phyloP scores from a whole-genome alignment of 2,329 filamentous ascomycete genomes.

The Colletotrichum horii region DNA sequence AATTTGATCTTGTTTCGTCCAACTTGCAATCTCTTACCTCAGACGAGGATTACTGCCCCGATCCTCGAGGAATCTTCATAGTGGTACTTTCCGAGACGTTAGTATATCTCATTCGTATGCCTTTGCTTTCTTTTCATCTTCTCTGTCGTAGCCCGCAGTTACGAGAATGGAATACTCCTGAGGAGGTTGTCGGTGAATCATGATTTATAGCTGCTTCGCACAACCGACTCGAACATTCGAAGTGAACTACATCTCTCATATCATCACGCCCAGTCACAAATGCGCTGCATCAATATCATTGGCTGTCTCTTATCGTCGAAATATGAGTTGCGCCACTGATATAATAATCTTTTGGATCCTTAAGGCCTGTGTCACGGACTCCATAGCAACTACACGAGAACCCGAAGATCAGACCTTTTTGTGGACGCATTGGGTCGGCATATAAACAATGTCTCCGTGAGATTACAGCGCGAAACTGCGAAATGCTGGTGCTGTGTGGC shows the following conservation, averaged over 20 bases:
- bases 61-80: not conserved
- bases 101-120: not conserved
- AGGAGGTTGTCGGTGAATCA: not conserved
- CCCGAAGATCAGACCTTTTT: not conserved
- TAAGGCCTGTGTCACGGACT: rapidly evolving
- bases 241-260: not conserved
- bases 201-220: not conserved
- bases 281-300: too few species aligned
- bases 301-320: rapidly evolving
- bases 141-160: not conserved
- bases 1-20: not conserved
- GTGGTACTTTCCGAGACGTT: not conserved
- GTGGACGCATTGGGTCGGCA: too few species aligned
- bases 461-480: too few species aligned
- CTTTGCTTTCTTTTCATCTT: not conserved
- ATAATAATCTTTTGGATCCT: not conserved
- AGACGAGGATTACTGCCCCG: not conserved
- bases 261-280: not conserved
- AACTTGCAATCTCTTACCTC: not conserved
- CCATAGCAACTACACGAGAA: not conserved
- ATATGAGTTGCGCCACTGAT: not conserved
- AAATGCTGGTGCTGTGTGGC: too few species aligned
- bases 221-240: not conserved
- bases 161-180: rapidly evolving
- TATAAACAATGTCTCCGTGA: too few species aligned